phyloP scores from a whole-genome alignment of 2,329 filamentous ascomycete genomes.

The Emmonsia crescens region DNA sequence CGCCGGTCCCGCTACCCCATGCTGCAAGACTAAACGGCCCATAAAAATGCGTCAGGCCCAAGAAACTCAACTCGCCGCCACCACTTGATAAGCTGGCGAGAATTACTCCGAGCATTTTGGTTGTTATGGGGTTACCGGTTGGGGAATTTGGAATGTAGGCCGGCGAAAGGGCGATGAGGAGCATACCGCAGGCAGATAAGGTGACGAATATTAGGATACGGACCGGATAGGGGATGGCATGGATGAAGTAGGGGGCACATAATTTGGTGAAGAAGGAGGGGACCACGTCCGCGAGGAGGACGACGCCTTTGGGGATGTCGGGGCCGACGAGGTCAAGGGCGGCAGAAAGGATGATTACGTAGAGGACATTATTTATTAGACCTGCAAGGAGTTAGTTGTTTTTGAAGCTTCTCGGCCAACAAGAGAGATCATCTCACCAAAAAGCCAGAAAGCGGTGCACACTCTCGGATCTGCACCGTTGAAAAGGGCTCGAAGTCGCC shows the following conservation, averaged over 20 bases:
- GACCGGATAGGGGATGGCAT: conserved; percentile 66
- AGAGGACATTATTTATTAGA: conserved; percentile 93
- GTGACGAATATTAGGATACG: conserved; percentile 65
- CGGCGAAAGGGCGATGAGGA: conserved; percentile 73
- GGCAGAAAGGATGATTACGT: conserved; percentile 90
- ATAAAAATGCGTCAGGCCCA: conserved; percentile 88
- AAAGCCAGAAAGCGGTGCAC: conserved; percentile 79
- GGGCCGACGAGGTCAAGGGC: conserved; percentile 91
- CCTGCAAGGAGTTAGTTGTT: conserved; percentile 39
- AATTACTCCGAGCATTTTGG: conserved; percentile 73
- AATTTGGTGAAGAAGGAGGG: conserved; percentile 85
- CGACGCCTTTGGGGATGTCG: conserved; percentile 74
- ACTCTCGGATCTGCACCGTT: conserved; percentile 60
- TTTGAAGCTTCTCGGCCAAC: background rate
- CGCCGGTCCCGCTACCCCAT: conserved; percentile 88
- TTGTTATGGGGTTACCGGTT: conserved; percentile 46
- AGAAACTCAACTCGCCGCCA: conserved; percentile 78
- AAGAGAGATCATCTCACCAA: conserved; percentile 49
- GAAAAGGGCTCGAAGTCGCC: conserved; percentile 53
- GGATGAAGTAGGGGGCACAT: conserved; percentile 86
- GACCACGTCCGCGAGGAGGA: conserved; percentile 84
- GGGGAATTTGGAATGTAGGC: conserved; percentile 24
- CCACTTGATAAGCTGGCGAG: conserved; percentile 78
- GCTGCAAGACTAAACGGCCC: conserved; percentile 75
- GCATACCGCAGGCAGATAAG: conserved; percentile 75